Percentiles rank a stretch among this genome's conserved stretches.
phyloP scores from a whole-genome alignment of 2,329 filamentous ascomycete genomes.

The Pseudogymnoascus pannorum region DNA sequence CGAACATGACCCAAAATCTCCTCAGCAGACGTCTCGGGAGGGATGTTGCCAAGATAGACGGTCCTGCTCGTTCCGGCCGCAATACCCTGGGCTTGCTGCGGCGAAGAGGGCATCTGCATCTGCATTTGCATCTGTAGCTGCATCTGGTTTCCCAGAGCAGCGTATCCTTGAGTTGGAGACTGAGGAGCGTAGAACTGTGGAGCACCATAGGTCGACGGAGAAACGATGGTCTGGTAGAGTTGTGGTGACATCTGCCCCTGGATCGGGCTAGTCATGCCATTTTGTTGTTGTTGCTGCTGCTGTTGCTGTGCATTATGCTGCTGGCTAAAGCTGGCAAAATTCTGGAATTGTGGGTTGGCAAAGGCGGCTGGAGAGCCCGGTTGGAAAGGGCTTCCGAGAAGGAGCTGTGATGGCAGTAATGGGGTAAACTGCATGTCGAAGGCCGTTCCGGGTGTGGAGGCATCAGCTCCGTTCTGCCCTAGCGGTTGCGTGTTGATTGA shows the following conservation, averaged over 20 bases:
- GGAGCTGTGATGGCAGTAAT: conserved; percentile 84
- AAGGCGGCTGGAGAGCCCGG: conserved; percentile 87
- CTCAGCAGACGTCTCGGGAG: conserved; percentile 93
- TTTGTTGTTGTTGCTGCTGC: conserved; percentile 45
- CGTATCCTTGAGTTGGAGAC: conserved; percentile 74
- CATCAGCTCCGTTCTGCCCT: conserved; percentile 55
- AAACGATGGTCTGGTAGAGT: conserved; percentile 77
- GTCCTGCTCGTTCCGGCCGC: conserved; percentile 90
- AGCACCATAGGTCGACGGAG: conserved; percentile 73
- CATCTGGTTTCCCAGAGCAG: conserved; percentile 37
- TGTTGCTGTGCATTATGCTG: conserved; percentile 40
- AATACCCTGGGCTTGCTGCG: conserved; percentile 68
- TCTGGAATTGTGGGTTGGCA: conserved; percentile 85
- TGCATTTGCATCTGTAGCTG: conserved; percentile 37
- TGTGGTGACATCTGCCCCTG: conserved; percentile 74
- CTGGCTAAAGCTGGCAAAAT: conserved; percentile 68
- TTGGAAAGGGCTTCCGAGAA: conserved; percentile 94
- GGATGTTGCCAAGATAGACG: conserved; percentile 96
- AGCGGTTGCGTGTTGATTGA: conserved; percentile 75
- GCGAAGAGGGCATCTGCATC: conserved; percentile 58
- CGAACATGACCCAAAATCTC: conserved; percentile 94
- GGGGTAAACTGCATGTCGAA: conserved; percentile 99
- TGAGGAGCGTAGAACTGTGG: conserved; percentile 79
- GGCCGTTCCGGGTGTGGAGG: conserved; percentile 78
- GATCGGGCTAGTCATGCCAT: conserved; percentile 59